Evolutionary conservation across 441 rosid species (phyloP).

Genomic region (Corymbia citriodora): DNA sequence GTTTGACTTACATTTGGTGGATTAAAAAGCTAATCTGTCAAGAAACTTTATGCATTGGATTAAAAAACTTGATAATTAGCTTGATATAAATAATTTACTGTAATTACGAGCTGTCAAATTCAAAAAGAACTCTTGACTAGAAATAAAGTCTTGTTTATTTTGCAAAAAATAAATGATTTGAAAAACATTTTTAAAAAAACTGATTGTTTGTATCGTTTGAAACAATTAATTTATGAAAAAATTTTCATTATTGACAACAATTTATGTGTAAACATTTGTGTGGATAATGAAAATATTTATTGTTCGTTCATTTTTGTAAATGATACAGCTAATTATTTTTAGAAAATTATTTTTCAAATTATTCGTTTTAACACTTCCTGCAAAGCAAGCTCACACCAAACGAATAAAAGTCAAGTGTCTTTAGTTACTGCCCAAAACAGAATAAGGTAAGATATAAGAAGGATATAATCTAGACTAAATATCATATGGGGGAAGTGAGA

Average conservation of each 20-base stretch:
- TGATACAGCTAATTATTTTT: neutral
- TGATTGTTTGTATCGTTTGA: fast-evolving
- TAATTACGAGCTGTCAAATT: neutral
- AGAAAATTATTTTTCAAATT: neutral
- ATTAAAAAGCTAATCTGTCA: neutral
- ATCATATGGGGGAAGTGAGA: too few species aligned
- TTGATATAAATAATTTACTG: neutral
- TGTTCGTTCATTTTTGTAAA: neutral
- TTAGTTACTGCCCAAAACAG: too few species aligned
- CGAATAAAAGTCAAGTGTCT: too few species aligned
- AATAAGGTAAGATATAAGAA: too few species aligned
- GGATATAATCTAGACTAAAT: too few species aligned
- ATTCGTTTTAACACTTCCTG: neutral
- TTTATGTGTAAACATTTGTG: fast-evolving
- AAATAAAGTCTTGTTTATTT: neutral
- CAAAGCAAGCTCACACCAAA: too few species aligned
- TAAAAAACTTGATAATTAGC: neutral
- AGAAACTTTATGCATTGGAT: neutral
- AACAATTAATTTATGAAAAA: neutral
- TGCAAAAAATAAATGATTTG: fast-evolving
- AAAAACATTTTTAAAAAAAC: neutral
- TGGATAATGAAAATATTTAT: neutral
- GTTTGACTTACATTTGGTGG: neutral
- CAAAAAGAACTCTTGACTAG: neutral
- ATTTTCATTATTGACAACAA: neutral